A percentile compares a stretch with the other conserved stretches of the same genome.
These are phyloP conservation scores for Cryoendolithus antarcticus DNA, from an alignment of 2,329 filamentous ascomycete genomes.

Conservation along the genomic window DNA sequence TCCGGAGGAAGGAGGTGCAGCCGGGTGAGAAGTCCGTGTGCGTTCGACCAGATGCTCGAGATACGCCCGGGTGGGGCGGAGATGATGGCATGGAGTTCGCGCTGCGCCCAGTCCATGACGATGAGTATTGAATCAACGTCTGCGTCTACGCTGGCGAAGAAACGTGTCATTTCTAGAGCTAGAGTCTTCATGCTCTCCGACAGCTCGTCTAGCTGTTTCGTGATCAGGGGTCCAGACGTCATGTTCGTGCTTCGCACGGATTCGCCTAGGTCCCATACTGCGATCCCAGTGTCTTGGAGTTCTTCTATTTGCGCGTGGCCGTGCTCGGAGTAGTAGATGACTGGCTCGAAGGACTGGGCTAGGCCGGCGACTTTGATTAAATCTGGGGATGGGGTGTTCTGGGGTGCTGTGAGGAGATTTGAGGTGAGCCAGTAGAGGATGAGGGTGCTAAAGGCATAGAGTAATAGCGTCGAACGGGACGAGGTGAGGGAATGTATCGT, in stretches of 20 bases:
- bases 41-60: constrained; percentile 67
- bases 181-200: constrained; percentile 77
- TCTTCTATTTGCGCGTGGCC: constrained; percentile 76
- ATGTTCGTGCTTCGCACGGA: constrained; percentile 81
- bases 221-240: constrained; percentile 77
- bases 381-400: constrained; percentile 60
- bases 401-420: constrained; percentile 56
- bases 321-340: constrained; percentile 90
- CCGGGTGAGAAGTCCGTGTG: constrained; percentile 63
- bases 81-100: constrained; percentile 63
- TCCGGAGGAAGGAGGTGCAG: constrained; percentile 30
- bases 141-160: constrained; percentile 86
- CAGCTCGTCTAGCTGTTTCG: constrained; percentile 70
- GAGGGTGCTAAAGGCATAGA: constrained; percentile 49
- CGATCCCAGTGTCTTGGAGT: constrained; percentile 79
- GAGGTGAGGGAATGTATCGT: constrained; percentile 50
- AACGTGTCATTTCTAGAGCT: constrained; percentile 74
- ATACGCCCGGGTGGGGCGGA: constrained; percentile 50
- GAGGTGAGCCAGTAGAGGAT: constrained; percentile 54
- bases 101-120: constrained; percentile 91
- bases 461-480: constrained; percentile 56
- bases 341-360: constrained; percentile 81
- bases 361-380: constrained; percentile 82
- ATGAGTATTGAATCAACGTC: constrained; percentile 87
- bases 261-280: constrained; percentile 90